These are phyloP conservation scores for Chaetomium strumarium DNA, from an alignment of 2,329 filamentous ascomycete species.

Conservation along the genomic window DNA sequence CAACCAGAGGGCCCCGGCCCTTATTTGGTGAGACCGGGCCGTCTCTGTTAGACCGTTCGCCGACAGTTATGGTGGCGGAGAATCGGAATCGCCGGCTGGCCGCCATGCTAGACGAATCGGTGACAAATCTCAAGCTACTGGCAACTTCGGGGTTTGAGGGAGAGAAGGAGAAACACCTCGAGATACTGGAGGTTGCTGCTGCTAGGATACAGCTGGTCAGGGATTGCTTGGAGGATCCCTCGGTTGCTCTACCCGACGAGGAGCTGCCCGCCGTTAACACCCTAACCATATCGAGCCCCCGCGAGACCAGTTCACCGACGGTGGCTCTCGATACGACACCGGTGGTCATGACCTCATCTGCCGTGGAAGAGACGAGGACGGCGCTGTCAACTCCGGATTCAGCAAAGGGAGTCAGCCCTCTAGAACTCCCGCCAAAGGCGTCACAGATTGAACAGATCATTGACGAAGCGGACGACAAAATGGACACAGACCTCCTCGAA, in stretches of 20 bases:
- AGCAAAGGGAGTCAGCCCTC: neutral
- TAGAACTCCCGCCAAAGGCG: conserved; percentile 19
- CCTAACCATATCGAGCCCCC: conserved; percentile 20
- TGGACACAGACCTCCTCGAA: conserved; percentile 26
- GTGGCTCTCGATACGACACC: conserved; percentile 28
- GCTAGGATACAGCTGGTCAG: conserved; percentile 62
- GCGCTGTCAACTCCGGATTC: conserved; percentile 20
- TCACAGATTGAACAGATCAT: conserved; percentile 6
- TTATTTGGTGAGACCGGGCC: conserved; percentile 31
- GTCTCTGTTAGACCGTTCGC: conserved; percentile 12
- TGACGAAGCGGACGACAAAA: conserved; percentile 20
- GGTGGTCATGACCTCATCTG: conserved; percentile 25
- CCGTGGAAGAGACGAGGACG: conserved; percentile 22
- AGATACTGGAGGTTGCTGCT: conserved; percentile 52
- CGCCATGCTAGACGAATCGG: conserved; percentile 60
- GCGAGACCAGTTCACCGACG: conserved; percentile 20
- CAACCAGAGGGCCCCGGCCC: conserved; percentile 34
- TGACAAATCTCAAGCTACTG: conserved; percentile 56
- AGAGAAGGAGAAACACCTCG: conserved; percentile 44
- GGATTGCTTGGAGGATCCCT: conserved; percentile 53
- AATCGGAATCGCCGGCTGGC: conserved; percentile 61
- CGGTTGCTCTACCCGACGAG: conserved; percentile 30
- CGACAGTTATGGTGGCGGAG: conserved; percentile 50
- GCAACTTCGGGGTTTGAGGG: conserved; percentile 44
- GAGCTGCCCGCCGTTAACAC: conserved; percentile 19